Conservation (phyloP, 805 yeast genomes). For the Middelhovenomyces tepae region DNA sequence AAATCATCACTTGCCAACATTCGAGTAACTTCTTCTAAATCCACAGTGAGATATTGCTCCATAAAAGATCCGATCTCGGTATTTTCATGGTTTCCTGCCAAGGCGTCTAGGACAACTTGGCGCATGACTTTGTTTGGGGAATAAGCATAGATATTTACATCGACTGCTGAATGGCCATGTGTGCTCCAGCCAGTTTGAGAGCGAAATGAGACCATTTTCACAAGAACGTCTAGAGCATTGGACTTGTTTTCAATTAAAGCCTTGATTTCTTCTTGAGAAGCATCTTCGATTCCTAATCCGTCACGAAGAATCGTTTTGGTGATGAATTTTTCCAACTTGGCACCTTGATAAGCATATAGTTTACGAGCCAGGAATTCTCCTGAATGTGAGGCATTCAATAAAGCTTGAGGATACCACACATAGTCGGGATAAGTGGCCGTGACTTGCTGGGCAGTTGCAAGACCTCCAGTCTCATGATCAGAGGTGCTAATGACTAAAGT, state of each 20-base stretch:
- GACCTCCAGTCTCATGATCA: conserved; percentile 95
- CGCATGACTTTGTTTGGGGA: conserved; percentile 32
- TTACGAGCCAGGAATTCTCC: conserved; percentile 58
- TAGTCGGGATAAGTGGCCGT: conserved; percentile 69
- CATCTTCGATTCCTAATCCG: conserved; percentile 61
- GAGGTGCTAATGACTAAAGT: conserved; percentile 75
- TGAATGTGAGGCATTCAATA: conserved; percentile 61
- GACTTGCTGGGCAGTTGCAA: conserved; percentile 78
- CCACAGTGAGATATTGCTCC: conserved; percentile 39
- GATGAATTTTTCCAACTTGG: conserved; percentile 38
- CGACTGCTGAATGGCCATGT: conserved; percentile 94
- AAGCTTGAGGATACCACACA: conserved; percentile 75
- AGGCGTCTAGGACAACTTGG: conserved; percentile 31
- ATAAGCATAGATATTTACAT: conserved; percentile 82
- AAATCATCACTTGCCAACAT: too few relatives aligned
- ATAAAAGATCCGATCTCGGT: conserved; percentile 73
- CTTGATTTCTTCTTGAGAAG: conserved; percentile 44
- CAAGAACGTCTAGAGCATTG: conserved; percentile 40
- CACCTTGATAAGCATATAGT: conserved; percentile 30
- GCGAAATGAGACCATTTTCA: conserved; percentile 65
- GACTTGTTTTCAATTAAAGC: conserved; percentile 30
- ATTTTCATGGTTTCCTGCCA: conserved; percentile 80
- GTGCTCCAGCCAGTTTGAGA: conserved; percentile 96
- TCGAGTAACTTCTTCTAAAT: conserved; percentile 24
- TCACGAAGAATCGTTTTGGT: conserved; percentile 44